Evolutionary conservation across 345 rosid species (phyloP).

Genomic region (Citrus inodora): DNA sequence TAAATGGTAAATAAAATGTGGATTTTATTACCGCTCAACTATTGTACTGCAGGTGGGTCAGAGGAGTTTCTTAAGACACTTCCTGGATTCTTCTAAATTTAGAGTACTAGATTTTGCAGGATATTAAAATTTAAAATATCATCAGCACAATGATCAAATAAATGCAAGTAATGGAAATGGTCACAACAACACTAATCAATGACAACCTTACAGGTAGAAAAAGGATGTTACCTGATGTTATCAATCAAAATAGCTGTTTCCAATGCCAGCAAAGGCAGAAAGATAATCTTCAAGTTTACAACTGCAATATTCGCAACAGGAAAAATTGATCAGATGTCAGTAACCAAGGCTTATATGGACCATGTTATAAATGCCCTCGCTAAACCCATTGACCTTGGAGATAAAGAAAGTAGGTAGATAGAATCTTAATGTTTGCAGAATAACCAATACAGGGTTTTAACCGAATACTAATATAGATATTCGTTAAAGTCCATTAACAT

Average conservation of each 20-base stretch:
- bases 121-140: neutral
- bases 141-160: conserved; percentile 4
- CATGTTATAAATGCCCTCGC: neutral
- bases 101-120: neutral
- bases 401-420: conserved; percentile 17
- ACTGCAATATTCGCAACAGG: conserved; percentile 41
- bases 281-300: conserved; percentile 76
- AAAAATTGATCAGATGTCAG: neutral
- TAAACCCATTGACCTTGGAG: neutral
- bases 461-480: neutral
- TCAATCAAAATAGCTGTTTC: conserved; percentile 73
- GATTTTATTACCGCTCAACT: neutral
- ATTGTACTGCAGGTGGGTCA: neutral
- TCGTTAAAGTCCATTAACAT: neutral
- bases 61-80: neutral
- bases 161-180: neutral
- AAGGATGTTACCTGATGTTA: conserved; percentile 69
- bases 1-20: neutral
- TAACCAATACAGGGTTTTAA: neutral
- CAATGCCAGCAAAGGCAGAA: conserved; percentile 70
- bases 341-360: neutral
- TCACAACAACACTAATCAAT: neutral
- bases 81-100: conserved; percentile 1
- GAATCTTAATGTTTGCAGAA: neutral
- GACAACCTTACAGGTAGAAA: neutral